Percentiles rank a stretch among this genome's conserved stretches.
Conservation (phyloP, 148 eudicot genomes). For the Amaranthus hypochondriacus region DNA sequence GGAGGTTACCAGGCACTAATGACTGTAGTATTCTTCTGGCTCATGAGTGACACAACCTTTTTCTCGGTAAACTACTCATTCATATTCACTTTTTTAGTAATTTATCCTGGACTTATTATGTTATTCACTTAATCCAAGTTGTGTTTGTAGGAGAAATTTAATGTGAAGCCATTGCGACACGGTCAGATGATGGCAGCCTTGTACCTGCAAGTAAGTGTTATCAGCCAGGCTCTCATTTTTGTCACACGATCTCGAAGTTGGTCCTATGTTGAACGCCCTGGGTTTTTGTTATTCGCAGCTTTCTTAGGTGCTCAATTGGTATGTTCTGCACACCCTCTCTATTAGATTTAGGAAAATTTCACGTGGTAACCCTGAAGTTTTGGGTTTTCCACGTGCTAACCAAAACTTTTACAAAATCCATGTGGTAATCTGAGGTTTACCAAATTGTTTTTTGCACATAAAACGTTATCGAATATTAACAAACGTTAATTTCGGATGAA, state of each 20-base stretch:
- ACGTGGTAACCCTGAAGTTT: too few relatives aligned
- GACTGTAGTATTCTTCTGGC: constrained; percentile 74
- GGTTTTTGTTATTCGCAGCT: constrained; percentile 43
- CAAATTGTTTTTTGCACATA: too few relatives aligned
- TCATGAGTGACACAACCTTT: constrained; percentile 40
- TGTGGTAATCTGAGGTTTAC: too few relatives aligned
- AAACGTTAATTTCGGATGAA: too few relatives aligned
- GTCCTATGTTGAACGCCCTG: constrained; percentile 63
- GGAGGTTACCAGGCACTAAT: constrained; percentile 62
- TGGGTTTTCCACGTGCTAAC: too few relatives aligned
- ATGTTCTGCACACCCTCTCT: constrained; percentile 8
- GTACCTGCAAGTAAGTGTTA: constrained; percentile 65
- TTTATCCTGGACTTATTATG: background rate
- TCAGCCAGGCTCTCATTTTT: constrained; percentile 69
- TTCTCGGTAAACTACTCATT: constrained; percentile 37
- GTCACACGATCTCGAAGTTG: constrained; percentile 69
- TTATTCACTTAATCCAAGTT: constrained; percentile 10
- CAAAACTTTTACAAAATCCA: too few relatives aligned
- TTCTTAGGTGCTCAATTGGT: constrained; percentile 62
- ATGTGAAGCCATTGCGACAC: constrained; percentile 28
- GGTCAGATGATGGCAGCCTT: constrained; percentile 52
- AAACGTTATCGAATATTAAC: too few relatives aligned
- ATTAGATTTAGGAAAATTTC: background rate
- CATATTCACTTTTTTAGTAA: background rate
- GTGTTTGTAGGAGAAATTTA: constrained; percentile 30